phyloP scores from a whole-genome alignment of 345 rosid species.

The Limnanthes douglasii region DNA sequence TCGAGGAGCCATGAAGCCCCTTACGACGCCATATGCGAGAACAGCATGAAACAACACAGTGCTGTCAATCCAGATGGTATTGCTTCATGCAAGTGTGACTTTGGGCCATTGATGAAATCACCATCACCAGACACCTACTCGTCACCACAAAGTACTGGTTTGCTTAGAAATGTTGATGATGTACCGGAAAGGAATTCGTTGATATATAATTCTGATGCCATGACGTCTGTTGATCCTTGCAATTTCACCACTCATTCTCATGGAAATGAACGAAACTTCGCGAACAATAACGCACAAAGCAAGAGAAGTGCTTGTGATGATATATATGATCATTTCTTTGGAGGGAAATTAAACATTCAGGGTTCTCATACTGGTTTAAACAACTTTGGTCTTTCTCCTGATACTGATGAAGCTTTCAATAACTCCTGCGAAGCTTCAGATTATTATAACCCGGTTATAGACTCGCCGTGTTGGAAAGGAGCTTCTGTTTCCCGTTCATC shows the following conservation, averaged over 20 bases:
- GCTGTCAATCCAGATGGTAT: too few species aligned
- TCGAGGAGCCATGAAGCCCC: too few species aligned
- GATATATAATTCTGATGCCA: constrained; percentile 15
- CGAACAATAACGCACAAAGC: constrained; percentile 10
- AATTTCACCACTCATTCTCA: constrained; percentile 11
- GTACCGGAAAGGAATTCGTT: too few species aligned
- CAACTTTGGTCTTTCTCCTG: constrained; percentile 17
- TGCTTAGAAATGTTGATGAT: too few species aligned
- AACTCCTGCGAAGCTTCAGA: constrained; percentile 25
- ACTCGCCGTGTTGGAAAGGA: constrained; percentile 47
- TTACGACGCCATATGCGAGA: too few species aligned
- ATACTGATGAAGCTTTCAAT: constrained; percentile 19
- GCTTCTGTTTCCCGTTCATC: constrained; percentile 22
- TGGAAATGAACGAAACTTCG: too few species aligned
- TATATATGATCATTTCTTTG: constrained; percentile 8
- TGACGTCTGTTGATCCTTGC: constrained; percentile 15
- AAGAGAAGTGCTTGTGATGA: constrained; percentile 13
- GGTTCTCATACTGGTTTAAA: constrained; percentile 18
- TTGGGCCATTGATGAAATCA: too few species aligned
- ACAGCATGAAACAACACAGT: too few species aligned
- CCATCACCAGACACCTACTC: too few species aligned
- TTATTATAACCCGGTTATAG: constrained; percentile 26
- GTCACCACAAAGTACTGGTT: too few species aligned
- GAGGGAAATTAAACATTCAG: constrained; percentile 13
- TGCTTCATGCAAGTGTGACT: too few species aligned